Base-by-base conservation (phyloP, 140 eudicot species). In the Stevia rebaudiana region DNA sequence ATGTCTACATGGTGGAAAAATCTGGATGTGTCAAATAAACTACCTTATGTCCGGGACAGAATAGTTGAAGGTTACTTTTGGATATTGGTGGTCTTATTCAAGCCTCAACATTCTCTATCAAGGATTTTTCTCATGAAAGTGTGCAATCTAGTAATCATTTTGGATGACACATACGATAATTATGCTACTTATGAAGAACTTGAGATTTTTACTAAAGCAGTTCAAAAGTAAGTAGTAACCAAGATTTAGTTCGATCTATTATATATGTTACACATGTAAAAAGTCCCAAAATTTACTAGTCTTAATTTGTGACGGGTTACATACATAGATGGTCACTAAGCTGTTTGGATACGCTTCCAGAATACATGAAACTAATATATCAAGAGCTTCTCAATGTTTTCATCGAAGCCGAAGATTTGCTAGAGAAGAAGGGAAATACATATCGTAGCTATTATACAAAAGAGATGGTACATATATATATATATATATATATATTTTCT, bases 1-100 rank as follows among this genome's bases (percentile, higher is more conserved):
- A 25, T 55, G 40, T 51, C 21, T 43, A 77, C 72, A 54, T 73
- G 80, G 80, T 81, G 70, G 74, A 81, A 65, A 47, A 65, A 70
- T 33, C 50, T 73, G 17, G 73, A 69, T 65, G 58, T 70, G 17
- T 13, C 42, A 15, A 58, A 21, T 8, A 79, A 74, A 25, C 65
- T 74, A 41, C 80, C 84, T 21, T 79, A 74, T 36, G 74, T 74
- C 1, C 74, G 80, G 46, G 80, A 74, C 21, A 70, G 77, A 64
- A 30, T 79, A n/a, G 77, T 64, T 6, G 84, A 79, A 63, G 68
- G 73, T 53, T 74, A 69, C 80, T 68, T 79, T 57, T 79, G 80
- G 84, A 65, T 66, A 51, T 49, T 78, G 50, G 82, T 67, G 8
- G 74, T 57, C 12, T 74, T 52, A 49, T 79, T 52, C 11, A 80